Percentiles rank a stretch among this genome's conserved stretches.
Evolutionary conservation across 768 basidiomycete species (phyloP).

Genomic region (Cantharellus cinnabarinus): DNA sequence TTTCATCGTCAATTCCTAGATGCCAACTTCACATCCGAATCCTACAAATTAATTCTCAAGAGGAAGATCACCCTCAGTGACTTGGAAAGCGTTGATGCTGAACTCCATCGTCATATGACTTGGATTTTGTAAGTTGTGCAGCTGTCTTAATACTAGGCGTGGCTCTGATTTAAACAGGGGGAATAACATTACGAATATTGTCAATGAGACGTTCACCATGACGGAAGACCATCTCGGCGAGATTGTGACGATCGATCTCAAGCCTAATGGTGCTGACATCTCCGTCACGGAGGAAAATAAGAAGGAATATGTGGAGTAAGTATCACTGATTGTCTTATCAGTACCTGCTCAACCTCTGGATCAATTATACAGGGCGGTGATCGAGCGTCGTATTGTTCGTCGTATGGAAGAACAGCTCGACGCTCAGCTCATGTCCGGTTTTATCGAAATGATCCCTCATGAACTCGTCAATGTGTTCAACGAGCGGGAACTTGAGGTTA

Average conservation of each 20-base stretch:
- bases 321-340: constrained; percentile 2
- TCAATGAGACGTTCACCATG: constrained; percentile 71
- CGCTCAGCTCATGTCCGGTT: background rate
- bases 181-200: constrained; percentile 92
- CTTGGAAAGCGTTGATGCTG: constrained; percentile 89
- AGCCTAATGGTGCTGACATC: constrained; percentile 63
- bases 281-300: constrained; percentile 94
- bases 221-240: background rate
- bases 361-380: background rate
- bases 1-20: constrained; percentile 98
- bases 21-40: constrained; percentile 95
- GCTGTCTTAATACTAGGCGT: background rate
- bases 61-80: constrained; percentile 90
- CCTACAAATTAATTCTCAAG: constrained; percentile 99
- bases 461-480: constrained; percentile 43
- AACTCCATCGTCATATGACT: constrained; percentile 79
- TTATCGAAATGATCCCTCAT: background rate
- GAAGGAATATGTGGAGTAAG: constrained; percentile 82
- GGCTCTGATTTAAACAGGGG: constrained; percentile 29
- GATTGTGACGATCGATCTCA: constrained; percentile 87
- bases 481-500: constrained; percentile 75
- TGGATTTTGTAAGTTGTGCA: constrained; percentile 78
- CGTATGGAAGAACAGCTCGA: background rate
- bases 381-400: background rate
- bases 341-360: background rate